Percentiles rank a stretch among this genome's conserved stretches.
These are phyloP conservation scores for Phytophthora litchii DNA, from an alignment of 352 stramenopile species.

Conservation along the genomic window DNA sequence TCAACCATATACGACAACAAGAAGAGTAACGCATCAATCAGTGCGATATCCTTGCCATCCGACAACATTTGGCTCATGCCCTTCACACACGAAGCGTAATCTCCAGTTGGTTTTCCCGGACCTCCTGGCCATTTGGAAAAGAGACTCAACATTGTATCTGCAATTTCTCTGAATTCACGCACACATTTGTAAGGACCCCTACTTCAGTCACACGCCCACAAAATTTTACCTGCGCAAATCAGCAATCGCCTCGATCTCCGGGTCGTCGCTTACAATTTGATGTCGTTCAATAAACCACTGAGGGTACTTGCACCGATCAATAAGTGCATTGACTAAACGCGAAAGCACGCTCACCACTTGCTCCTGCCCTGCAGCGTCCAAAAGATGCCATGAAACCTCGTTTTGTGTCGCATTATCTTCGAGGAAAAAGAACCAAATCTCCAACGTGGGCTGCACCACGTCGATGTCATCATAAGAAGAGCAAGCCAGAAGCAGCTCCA, in stretches of 20 bases:
- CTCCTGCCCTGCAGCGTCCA: slow-evolving; percentile 37
- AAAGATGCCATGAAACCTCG: slow-evolving; percentile 46
- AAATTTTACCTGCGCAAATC: slow-evolving; percentile 55
- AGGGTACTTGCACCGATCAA: slow-evolving; percentile 70
- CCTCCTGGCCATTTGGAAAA: slow-evolving; percentile 81
- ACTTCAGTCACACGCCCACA: not conserved
- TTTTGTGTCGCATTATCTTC: slow-evolving; percentile 55
- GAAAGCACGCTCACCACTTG: slow-evolving; percentile 55
- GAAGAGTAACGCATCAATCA: slow-evolving; percentile 72
- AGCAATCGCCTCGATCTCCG: slow-evolving; percentile 57
- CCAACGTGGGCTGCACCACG: slow-evolving; percentile 72
- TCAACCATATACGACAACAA: slow-evolving; percentile 81
- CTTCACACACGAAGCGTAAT: slow-evolving; percentile 64
- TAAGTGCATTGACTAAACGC: slow-evolving; percentile 71
- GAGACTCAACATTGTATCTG: slow-evolving; percentile 79
- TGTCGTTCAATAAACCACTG: slow-evolving; percentile 60
- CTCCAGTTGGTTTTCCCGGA: slow-evolving; percentile 37
- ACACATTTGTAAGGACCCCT: slow-evolving; percentile 12
- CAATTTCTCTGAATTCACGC: slow-evolving; percentile 61
- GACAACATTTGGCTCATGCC: slow-evolving; percentile 59
- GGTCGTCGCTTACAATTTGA: slow-evolving; percentile 59
- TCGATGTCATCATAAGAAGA: slow-evolving; percentile 59
- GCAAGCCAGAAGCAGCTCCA: slow-evolving; percentile 70
- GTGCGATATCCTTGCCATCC: slow-evolving; percentile 53
- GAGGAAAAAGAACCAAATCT: slow-evolving; percentile 91